Evolutionary conservation across 495 filamentous ascomycete genomes (phyloP).

Genomic region (Aspergillus baeticus): DNA sequence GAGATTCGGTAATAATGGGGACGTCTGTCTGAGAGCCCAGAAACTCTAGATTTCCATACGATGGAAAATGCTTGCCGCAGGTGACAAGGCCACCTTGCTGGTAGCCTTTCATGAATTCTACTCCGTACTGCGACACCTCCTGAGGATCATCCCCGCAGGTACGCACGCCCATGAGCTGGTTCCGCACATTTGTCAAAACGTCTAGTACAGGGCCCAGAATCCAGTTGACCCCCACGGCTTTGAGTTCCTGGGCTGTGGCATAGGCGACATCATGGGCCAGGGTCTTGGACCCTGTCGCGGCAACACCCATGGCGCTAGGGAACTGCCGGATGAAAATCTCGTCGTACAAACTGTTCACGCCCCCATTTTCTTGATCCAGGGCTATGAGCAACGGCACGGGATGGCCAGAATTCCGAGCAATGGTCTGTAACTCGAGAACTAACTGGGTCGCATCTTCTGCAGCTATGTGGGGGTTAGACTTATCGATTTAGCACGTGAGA

Average conservation of each 20-base stretch:
- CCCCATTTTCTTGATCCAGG: slow-evolving; percentile 91
- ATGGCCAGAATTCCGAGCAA: slow-evolving; percentile 82
- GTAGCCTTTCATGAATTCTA: slow-evolving; percentile 85
- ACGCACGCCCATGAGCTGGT: slow-evolving; percentile 81
- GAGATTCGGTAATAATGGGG: slow-evolving; percentile 85
- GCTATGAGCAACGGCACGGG: slow-evolving; percentile 81
- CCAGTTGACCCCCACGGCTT: slow-evolving; percentile 84
- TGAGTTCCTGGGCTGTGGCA: slow-evolving; percentile 82
- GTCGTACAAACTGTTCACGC: slow-evolving; percentile 90
- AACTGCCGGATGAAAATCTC: slow-evolving; percentile 90
- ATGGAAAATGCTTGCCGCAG: slow-evolving; percentile 91
- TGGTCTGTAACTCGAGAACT: slow-evolving; percentile 82
- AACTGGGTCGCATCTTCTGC: slow-evolving; percentile 80
- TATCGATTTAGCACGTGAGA: not conserved
- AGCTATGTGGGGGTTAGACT: slow-evolving; percentile 48
- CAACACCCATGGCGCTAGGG: slow-evolving; percentile 86
- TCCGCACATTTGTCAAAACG: slow-evolving; percentile 82
- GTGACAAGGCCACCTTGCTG: slow-evolving; percentile 81
- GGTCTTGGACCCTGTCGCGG: slow-evolving; percentile 75
- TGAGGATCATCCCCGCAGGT: slow-evolving; percentile 85
- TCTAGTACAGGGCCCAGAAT: slow-evolving; percentile 90
- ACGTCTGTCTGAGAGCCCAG: slow-evolving; percentile 82
- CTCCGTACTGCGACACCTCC: slow-evolving; percentile 83
- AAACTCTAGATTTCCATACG: slow-evolving; percentile 90
- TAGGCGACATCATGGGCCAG: slow-evolving; percentile 79